Conservation (phyloP, 257 asterid species). For the Solanum chmielewskii region DNA sequence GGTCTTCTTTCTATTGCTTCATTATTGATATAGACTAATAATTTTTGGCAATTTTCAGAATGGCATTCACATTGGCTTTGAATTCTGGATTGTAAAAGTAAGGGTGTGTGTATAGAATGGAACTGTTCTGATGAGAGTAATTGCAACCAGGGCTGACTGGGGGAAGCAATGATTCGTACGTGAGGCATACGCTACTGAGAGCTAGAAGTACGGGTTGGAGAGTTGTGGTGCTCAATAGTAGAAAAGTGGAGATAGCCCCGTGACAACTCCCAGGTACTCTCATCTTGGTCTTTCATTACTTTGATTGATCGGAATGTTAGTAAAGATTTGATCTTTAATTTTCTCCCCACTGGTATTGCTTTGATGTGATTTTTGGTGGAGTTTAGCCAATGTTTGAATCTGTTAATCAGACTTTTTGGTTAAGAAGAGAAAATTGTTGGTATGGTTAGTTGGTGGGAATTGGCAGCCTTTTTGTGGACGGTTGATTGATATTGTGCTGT, state of each 20-base stretch:
- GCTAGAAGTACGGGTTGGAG: conserved; percentile 88
- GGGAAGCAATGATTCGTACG: conserved; percentile 76
- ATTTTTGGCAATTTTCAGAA: background rate
- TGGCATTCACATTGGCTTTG: background rate
- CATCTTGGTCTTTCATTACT: background rate
- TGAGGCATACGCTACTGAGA: conserved; percentile 78
- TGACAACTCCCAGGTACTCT: conserved; percentile 73
- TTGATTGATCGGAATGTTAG: background rate
- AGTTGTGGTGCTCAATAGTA: conserved; percentile 77
- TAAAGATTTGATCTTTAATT: background rate
- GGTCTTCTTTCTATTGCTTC: conserved; percentile 1
- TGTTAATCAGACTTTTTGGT: background rate
- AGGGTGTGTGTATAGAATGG: background rate
- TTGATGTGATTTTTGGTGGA: background rate
- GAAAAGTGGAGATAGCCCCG: conserved; percentile 92
- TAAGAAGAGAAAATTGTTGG: background rate
- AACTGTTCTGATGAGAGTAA: background rate
- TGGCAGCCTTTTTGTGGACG: background rate
- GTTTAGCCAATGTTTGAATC: background rate
- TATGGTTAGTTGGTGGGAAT: background rate
- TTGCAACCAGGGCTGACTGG: conserved; percentile 99
- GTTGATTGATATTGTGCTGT: background rate
- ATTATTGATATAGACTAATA: background rate
- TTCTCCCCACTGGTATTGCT: background rate
- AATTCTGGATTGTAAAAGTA: background rate